Percentiles rank a stretch among this genome's conserved stretches.
These are phyloP conservation scores for Trifolium subterraneum DNA, from an alignment of 306 rosid species.

Conservation along the genomic window DNA sequence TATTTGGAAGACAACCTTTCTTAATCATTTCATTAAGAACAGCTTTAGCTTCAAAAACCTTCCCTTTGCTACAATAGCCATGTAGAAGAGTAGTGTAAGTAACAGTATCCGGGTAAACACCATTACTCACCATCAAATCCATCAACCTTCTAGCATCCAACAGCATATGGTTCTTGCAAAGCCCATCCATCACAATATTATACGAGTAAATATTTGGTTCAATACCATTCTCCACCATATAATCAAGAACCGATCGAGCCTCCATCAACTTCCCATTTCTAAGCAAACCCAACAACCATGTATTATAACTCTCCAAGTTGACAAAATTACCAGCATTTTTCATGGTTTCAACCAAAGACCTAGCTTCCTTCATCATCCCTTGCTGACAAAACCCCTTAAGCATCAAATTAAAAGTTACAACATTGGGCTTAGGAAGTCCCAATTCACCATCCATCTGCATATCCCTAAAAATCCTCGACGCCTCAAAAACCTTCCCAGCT, in stretches of 20 bases:
- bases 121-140: conserved; percentile 62
- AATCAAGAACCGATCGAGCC: conserved; percentile 68
- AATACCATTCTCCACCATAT: conserved; percentile 66
- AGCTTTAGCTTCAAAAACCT: conserved; percentile 70
- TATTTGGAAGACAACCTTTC: conserved; percentile 72
- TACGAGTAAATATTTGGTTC: conserved; percentile 70
- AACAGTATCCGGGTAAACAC: conserved; percentile 68
- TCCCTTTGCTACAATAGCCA: conserved; percentile 81
- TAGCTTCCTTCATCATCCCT: conserved; percentile 82
- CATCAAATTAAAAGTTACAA: conserved; percentile 73
- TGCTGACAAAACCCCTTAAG: conserved; percentile 76
- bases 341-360: conserved; percentile 69
- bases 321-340: conserved; percentile 47
- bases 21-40: conserved; percentile 77
- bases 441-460: conserved; percentile 77
- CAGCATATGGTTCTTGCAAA: conserved; percentile 72
- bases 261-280: conserved; percentile 67
- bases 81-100: conserved; percentile 76
- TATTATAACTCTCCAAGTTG: conserved; percentile 70
- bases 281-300: conserved; percentile 76
- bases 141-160: conserved; percentile 73
- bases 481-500: conserved; percentile 76
- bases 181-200: conserved; percentile 77
- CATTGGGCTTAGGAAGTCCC: conserved; percentile 84
- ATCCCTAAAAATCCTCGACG: conserved; percentile 89